Evolutionary conservation across 805 yeast species (phyloP), one percentile per base, ranked within the genome.

Genomic region (Candida ulmi): DNA sequence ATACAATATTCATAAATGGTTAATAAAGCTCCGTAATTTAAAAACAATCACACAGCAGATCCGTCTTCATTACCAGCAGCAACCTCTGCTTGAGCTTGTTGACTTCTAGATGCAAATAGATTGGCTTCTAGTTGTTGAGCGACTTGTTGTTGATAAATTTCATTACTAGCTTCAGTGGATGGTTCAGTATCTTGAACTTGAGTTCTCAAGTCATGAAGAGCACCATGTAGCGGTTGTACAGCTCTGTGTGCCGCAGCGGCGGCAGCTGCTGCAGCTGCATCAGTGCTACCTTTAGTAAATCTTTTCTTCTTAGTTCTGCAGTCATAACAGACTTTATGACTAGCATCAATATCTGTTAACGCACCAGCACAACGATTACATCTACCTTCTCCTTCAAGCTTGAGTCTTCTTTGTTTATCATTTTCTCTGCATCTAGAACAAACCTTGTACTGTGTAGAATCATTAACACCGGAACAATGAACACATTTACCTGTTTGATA

Each of bases 401-500:
- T 70, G 25, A 73, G 65, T 42, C 86, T 58, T 45, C 86, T 64
- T 35, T 72, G 60, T 51, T 73, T 76, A 52, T 79, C 86, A 47
- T 76, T 78, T 35, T 68, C 74, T 42, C 86, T 65, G 55, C 87
- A 80, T 45, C 84, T 62, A 43, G 69, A 63, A 52, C 87, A 80
- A n/a, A 80, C 86, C 52, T 79, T 80, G 58, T 63, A 80, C 38
- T 65, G 66, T 1, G 71, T 63, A 15, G 60, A 50, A 28, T 68
- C 72, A 39, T 69, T 69, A 8, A 80, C 78, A 3, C 84, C 83
- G 1, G 79, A 66, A 45, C 87, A 80, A 52, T 80, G 86, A 13
- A 80, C 83, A 60, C 87, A 80, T 49, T 71, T 72, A 1, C 87
- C 86, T 46, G 69, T 72, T 11, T 77, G 76, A 6, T 76, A 82